These are phyloP conservation scores for Meripilus lineatus DNA, from an alignment of 1,284 basidiomycete species.

Conservation along the genomic window DNA sequence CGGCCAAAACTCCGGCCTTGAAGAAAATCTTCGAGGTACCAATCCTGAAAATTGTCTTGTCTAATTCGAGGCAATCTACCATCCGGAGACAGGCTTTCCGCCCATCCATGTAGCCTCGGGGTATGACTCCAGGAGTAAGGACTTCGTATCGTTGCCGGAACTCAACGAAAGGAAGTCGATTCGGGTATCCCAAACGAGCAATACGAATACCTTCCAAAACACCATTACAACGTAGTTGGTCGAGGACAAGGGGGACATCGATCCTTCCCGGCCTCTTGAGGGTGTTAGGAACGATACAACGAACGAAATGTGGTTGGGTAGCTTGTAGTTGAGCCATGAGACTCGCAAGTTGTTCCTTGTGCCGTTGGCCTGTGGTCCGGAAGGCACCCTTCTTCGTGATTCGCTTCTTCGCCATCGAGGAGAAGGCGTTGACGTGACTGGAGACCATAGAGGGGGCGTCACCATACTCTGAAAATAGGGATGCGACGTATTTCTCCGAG, in stretches of 20 bases:
- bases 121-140: slow-evolving; percentile 89
- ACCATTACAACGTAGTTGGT: slow-evolving; percentile 98
- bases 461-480: slow-evolving; percentile 84
- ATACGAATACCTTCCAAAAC: slow-evolving; percentile 99
- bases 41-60: slow-evolving; percentile 83
- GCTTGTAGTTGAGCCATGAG: slow-evolving; percentile 90
- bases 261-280: slow-evolving; percentile 91
- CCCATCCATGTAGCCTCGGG: slow-evolving; percentile 95
- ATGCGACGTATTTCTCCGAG: slow-evolving; percentile 76
- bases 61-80: slow-evolving; percentile 86
- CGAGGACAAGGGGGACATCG: slow-evolving; percentile 92
- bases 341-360: slow-evolving; percentile 93
- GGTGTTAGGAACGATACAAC: slow-evolving; percentile 96
- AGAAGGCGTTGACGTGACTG: slow-evolving; percentile 36
- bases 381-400: slow-evolving; percentile 94
- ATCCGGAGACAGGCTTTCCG: slow-evolving; percentile 93
- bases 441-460: slow-evolving; percentile 33
- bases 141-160: slow-evolving; percentile 98
- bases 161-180: slow-evolving; percentile 94
- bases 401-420: slow-evolving; percentile 65
- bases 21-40: slow-evolving; percentile 99
- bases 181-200: slow-evolving; percentile 95
- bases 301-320: slow-evolving; percentile 97
- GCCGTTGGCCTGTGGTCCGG: slow-evolving; percentile 91
- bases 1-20: slow-evolving; percentile 98